phyloP scores from a whole-genome alignment of 1,139 yeast genomes.

The Ogataea hybrid region DNA sequence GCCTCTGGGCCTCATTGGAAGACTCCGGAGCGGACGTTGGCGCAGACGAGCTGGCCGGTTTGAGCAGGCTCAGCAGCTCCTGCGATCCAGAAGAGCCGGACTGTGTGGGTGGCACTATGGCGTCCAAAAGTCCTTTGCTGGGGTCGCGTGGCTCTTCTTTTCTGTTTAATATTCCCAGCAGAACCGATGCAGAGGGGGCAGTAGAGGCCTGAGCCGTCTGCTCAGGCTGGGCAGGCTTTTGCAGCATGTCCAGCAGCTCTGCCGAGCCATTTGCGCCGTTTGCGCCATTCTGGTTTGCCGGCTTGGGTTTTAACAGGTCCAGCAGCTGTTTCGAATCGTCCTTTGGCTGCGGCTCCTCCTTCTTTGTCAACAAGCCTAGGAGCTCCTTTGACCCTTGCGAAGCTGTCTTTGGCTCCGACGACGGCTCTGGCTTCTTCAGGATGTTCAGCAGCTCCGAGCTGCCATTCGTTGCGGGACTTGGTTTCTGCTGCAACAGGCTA shows the following conservation, averaged over 20 bases:
- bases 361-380: slow-evolving; percentile 1
- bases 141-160: slow-evolving; percentile 8
- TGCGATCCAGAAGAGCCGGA: not conserved
- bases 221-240: not conserved
- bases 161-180: slow-evolving; percentile 12
- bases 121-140: slow-evolving; percentile 14
- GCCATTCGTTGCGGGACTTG: not conserved
- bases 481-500: slow-evolving; percentile 13
- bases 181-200: slow-evolving; percentile 10
- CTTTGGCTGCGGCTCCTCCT: not conserved
- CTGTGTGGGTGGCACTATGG: slow-evolving; percentile 10
- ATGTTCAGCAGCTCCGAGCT: slow-evolving; percentile 7
- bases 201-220: not conserved
- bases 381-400: slow-evolving; percentile 1
- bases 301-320: not conserved
- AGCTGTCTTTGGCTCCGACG: not conserved
- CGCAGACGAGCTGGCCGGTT: not conserved
- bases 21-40: not conserved
- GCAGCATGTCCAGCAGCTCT: not conserved
- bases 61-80: too few relatives aligned
- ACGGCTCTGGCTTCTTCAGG: slow-evolving; percentile 12
- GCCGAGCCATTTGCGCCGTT: slow-evolving; percentile 1
- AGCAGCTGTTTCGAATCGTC: not conserved
- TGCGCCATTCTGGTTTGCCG: not conserved
- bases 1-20: not conserved